These are phyloP conservation scores for Apodospora peruviana DNA, from an alignment of 495 filamentous ascomycete genomes.

Conservation along the genomic window DNA sequence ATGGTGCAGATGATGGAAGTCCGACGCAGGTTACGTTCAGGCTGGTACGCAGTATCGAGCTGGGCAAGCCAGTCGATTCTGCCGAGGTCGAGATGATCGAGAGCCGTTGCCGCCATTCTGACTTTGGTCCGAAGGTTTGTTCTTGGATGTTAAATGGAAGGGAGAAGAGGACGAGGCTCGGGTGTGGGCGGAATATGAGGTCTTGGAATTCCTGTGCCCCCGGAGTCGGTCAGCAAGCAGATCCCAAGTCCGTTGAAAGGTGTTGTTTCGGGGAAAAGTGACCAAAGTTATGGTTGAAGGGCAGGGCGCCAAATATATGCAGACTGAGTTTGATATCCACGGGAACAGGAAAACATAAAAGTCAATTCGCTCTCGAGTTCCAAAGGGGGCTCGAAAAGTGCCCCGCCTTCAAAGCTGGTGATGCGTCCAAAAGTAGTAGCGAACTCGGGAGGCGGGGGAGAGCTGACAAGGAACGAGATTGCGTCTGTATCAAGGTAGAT, in stretches of 20 bases:
- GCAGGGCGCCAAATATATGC: no score
- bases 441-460: neutral
- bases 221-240: conserved; percentile 7
- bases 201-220: conserved; percentile 4
- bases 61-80: conserved; percentile 87
- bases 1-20: conserved; percentile 99
- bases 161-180: conserved; percentile 12
- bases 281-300: neutral
- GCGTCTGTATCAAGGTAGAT: neutral
- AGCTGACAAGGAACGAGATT: neutral
- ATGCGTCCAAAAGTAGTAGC: neutral
- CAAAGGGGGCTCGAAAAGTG: neutral
- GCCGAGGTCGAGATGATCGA: conserved; percentile 74
- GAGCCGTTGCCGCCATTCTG: conserved; percentile 56
- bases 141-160: conserved; percentile 13
- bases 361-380: neutral
- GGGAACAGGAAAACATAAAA: neutral
- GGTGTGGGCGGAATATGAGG: conserved; percentile 4
- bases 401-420: neutral
- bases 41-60: conserved; percentile 67
- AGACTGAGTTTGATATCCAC: neutral
- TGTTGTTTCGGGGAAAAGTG: conserved; percentile 1
- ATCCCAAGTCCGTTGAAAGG: conserved; percentile 2
- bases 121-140: conserved; percentile 17
- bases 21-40: conserved; percentile 81